Evolutionary conservation across 768 basidiomycete species (phyloP).

Genomic region (Macrolepiota fuliginosa): DNA sequence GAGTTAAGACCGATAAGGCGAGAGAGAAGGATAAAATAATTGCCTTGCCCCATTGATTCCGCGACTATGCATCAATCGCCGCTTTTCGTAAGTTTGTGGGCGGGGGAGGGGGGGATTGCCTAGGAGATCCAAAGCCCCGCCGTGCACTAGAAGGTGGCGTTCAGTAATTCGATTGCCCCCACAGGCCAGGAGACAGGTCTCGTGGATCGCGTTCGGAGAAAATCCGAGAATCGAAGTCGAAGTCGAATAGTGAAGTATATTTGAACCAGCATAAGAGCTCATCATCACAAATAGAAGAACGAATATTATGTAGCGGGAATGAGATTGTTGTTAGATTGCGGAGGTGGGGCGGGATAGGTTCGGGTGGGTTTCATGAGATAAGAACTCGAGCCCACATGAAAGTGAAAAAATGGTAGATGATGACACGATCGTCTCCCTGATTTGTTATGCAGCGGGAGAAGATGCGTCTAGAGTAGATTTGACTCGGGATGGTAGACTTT

Average conservation of each 20-base stretch:
- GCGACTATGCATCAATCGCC: not conserved
- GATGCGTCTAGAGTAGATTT: not conserved
- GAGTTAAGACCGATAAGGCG: not conserved
- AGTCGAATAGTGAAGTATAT: conserved; percentile 1
- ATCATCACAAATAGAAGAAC: conserved; percentile 6
- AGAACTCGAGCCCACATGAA: not conserved
- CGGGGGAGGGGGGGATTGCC: not conserved
- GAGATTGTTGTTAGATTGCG: not conserved
- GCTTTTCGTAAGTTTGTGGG: not conserved
- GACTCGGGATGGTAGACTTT: not conserved
- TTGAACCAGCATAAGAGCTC: not conserved
- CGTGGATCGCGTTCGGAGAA: not conserved
- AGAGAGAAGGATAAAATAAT: not conserved
- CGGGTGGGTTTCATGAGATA: not conserved
- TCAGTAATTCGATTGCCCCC: conserved; percentile 4
- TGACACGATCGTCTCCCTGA: not conserved
- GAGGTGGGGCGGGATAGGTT: not conserved
- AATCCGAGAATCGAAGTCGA: conserved; percentile 13
- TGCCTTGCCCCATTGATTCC: not conserved
- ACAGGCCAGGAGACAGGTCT: not conserved
- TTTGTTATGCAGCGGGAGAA: not conserved
- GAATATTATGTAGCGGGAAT: not conserved
- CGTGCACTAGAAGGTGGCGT: conserved; percentile 5
- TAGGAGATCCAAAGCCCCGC: not conserved
- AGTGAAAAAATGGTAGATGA: not conserved